A percentile compares a stretch with the other conserved stretches of the same genome.
phyloP scores from a whole-genome alignment of 139 green algal genomes.

The Closterium sp. region DNA sequence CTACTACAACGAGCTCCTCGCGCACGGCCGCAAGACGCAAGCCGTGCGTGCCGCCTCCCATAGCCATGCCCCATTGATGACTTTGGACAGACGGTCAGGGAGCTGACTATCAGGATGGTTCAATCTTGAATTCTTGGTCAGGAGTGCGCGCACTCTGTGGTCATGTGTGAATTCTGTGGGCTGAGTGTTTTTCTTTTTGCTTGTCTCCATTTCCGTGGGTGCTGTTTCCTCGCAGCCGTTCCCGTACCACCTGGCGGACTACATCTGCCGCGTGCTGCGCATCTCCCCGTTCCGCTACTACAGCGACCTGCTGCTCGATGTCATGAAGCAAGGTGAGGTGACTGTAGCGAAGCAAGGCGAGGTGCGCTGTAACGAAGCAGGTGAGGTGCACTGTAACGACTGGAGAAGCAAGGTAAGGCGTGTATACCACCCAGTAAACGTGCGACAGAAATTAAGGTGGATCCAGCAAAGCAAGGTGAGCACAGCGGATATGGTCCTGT shows the following conservation, averaged over 20 bases:
- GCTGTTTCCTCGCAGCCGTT: constrained; percentile 64
- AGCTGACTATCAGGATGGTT: background rate
- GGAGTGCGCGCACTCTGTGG: background rate
- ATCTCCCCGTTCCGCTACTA: constrained; percentile 89
- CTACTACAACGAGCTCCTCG: constrained; percentile 88
- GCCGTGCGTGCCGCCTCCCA: constrained; percentile 44
- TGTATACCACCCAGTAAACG: background rate
- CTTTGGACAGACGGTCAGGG: background rate
- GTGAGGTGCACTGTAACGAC: too few species aligned
- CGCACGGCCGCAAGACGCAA: constrained; percentile 61
- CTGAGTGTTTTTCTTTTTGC: background rate
- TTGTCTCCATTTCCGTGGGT: constrained; percentile 3
- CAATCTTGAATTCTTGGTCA: background rate
- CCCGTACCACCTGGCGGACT: constrained; percentile 85
- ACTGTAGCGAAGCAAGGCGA: too few species aligned
- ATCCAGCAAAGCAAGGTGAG: too few species aligned
- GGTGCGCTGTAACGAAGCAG: too few species aligned
- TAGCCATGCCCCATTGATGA: background rate
- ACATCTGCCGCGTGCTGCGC: constrained; percentile 79
- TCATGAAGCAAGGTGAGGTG: constrained; percentile 59
- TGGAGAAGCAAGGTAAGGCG: background rate
- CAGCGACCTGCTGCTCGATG: constrained; percentile 71
- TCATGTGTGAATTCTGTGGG: background rate
- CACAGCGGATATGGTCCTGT: background rate
- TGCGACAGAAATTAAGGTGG: too few species aligned